Conservation (phyloP, 2,329 filamentous ascomycete genomes). For the Exophiala sp. region DNA sequence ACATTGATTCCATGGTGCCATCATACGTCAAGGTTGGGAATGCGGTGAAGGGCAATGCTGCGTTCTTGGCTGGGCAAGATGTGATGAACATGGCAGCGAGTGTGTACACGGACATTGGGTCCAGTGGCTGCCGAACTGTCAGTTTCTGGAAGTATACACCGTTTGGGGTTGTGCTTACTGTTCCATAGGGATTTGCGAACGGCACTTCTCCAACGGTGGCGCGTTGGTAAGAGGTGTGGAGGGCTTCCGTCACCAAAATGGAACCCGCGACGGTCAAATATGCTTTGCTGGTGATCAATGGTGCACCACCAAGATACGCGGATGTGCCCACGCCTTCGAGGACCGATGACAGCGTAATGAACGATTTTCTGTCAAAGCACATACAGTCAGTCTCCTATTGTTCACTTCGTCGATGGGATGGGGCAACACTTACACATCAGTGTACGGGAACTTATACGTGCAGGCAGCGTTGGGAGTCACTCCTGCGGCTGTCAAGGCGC, state of each 20-base stretch:
- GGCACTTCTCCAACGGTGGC: slow-evolving; percentile 55
- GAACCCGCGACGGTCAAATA: slow-evolving; percentile 64
- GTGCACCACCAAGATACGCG: slow-evolving; percentile 62
- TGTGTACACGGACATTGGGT: slow-evolving; percentile 66
- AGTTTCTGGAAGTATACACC: background rate
- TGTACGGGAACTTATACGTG: slow-evolving; percentile 67
- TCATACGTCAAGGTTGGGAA: slow-evolving; percentile 50
- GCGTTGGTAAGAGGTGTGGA: slow-evolving; percentile 71
- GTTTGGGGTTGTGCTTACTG: slow-evolving; percentile 27
- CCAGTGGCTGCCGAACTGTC: slow-evolving; percentile 48
- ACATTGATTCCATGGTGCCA: background rate
- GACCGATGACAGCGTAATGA: slow-evolving; percentile 66
- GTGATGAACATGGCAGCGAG: slow-evolving; percentile 69
- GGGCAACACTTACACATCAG: slow-evolving; percentile 11
- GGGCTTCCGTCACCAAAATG: slow-evolving; percentile 65
- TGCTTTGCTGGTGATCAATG: slow-evolving; percentile 56
- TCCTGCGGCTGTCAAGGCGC: slow-evolving; percentile 59
- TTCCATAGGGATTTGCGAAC: slow-evolving; percentile 67
- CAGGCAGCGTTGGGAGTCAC: slow-evolving; percentile 65
- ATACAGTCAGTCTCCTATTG: too few species aligned
- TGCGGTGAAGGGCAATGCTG: slow-evolving; percentile 59
- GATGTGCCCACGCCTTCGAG: slow-evolving; percentile 54
- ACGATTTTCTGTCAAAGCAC: slow-evolving; percentile 42
- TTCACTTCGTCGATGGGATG: background rate
- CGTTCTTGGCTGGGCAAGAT: slow-evolving; percentile 61